Conservation (phyloP, 441 rosid genomes). For the Daphne laureola region DNA sequence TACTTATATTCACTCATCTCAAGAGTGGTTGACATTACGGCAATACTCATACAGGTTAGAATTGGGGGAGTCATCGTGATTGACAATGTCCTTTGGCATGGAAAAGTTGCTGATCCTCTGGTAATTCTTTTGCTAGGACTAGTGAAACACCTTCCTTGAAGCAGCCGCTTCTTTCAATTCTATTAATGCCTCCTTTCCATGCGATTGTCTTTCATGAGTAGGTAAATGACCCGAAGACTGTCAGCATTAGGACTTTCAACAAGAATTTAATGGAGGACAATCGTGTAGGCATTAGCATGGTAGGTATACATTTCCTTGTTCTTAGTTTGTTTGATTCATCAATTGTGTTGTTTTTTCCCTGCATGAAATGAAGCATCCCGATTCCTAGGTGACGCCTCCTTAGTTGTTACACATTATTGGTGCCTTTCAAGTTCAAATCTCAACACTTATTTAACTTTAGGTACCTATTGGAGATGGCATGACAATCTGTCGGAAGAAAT, state of each 20-base stretch:
- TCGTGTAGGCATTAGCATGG: constrained; percentile 81
- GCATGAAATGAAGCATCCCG: background rate
- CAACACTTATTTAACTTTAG: constrained; percentile 22
- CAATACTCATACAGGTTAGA: constrained; percentile 44
- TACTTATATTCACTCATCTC: constrained; percentile 2
- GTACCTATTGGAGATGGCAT: constrained; percentile 88
- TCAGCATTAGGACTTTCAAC: constrained; percentile 75
- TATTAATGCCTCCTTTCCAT: background rate
- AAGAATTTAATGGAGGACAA: constrained; percentile 51
- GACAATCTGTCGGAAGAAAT: constrained; percentile 72
- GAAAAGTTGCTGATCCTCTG: constrained; percentile 77
- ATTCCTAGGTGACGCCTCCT: too few relatives aligned
- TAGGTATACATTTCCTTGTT: constrained; percentile 19
- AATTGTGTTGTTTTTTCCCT: too few relatives aligned
- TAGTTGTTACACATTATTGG: too few relatives aligned
- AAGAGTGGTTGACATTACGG: constrained; percentile 9
- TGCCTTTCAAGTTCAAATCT: constrained; percentile 4
- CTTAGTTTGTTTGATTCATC: background rate
- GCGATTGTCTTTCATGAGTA: constrained; percentile 15
- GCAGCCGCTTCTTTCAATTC: constrained; percentile 1
- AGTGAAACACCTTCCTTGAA: constrained; percentile 3
- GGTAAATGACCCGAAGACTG: constrained; percentile 69
- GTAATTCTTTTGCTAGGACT: constrained; percentile 25
- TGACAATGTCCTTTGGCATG: constrained; percentile 97
- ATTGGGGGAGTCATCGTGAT: constrained; percentile 73